phyloP scores from a whole-genome alignment of 148 eudicot genomes.

The Fagopyrum esculentum region DNA sequence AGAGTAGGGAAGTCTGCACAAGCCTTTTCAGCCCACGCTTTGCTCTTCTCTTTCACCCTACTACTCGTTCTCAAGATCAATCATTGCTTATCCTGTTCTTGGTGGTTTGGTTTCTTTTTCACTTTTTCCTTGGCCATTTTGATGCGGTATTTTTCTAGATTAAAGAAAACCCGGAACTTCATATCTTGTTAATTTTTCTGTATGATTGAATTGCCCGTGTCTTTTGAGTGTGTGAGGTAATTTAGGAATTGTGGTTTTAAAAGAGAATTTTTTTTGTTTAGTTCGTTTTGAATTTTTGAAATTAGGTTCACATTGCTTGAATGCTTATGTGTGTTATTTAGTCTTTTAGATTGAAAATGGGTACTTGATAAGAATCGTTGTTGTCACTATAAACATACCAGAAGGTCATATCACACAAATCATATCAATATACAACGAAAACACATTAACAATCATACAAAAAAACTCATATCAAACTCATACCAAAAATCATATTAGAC shows the following conservation, averaged over 20 bases:
- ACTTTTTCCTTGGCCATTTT: background rate
- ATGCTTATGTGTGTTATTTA: background rate
- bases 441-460: no score
- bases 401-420: no score
- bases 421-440: no score
- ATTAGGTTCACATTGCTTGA: background rate
- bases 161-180: background rate
- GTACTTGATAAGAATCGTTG: background rate
- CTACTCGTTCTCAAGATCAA: slow-evolving; percentile 79
- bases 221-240: background rate
- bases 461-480: no score
- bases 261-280: background rate
- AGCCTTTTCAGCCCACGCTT: slow-evolving; percentile 48
- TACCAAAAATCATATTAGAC: no score
- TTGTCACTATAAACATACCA: background rate
- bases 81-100: slow-evolving; percentile 47
- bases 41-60: slow-evolving; percentile 54
- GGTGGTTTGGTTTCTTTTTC: slow-evolving; percentile 53
- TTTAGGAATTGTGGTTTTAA: background rate
- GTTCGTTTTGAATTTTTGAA: background rate
- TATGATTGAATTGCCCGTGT: background rate
- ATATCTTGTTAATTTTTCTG: background rate
- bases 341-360: background rate
- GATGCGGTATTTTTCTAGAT: background rate
- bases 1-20: slow-evolving; percentile 66